Evolutionary conservation across 176 grass and related monocot genomes (phyloP).

Genomic region (Puya raimondii): DNA sequence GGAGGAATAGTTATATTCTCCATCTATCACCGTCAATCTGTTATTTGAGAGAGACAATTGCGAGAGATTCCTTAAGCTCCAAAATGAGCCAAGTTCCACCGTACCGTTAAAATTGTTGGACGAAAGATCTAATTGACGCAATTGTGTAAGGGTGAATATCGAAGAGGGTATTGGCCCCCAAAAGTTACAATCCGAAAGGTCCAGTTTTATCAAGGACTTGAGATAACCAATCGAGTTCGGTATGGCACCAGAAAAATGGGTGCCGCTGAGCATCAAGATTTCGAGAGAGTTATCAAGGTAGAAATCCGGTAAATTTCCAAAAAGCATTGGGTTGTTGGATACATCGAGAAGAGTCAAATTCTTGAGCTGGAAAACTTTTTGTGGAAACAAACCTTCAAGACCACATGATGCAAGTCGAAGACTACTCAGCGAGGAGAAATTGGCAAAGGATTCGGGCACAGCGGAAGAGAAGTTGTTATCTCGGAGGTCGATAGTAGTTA

Average conservation of each 20-base stretch:
- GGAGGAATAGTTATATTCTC: too few relatives aligned
- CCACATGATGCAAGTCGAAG: background rate
- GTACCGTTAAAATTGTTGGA: constrained; percentile 5
- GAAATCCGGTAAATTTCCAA: background rate
- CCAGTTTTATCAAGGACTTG: background rate
- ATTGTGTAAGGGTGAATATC: background rate
- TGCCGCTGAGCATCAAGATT: background rate
- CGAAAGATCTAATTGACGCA: constrained; percentile 7
- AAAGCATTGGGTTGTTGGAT: constrained; percentile 21
- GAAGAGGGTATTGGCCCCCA: background rate
- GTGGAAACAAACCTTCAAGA: constrained; percentile 23
- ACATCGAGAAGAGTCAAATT: constrained; percentile 25
- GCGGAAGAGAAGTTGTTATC: too few relatives aligned
- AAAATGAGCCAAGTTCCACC: background rate
- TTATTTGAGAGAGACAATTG: too few relatives aligned
- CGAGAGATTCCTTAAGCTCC: too few relatives aligned
- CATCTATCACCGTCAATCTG: too few relatives aligned
- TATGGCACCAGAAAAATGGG: background rate
- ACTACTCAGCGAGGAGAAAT: too few relatives aligned
- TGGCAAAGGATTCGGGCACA: too few relatives aligned
- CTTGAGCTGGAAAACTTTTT: constrained; percentile 1
- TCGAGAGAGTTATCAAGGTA: too few relatives aligned
- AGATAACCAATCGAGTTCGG: constrained; percentile 3
- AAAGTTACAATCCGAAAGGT: background rate
- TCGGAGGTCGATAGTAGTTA: background rate